phyloP scores from a whole-genome alignment of 495 filamentous ascomycete genomes.

The Xylaria palmicola region DNA sequence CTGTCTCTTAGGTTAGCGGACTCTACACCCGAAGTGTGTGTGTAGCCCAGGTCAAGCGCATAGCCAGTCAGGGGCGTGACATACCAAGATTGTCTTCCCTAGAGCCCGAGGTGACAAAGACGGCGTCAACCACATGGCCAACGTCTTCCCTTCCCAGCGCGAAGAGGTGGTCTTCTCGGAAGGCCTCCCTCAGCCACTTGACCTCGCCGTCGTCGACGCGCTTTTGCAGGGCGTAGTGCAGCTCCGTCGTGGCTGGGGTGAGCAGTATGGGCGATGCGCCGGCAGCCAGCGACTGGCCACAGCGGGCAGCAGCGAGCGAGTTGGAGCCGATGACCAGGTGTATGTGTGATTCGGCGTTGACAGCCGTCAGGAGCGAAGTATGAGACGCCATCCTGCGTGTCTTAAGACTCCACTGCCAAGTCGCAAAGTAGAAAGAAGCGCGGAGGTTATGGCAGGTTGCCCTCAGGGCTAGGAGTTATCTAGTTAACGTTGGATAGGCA shows the following conservation, averaged over 20 bases:
- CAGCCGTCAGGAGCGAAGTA: conserved; percentile 70
- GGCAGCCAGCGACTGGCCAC: conserved; percentile 75
- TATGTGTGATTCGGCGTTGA: conserved; percentile 71
- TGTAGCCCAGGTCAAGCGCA: too few species aligned
- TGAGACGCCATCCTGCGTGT: background rate
- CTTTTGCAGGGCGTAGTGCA: conserved; percentile 73
- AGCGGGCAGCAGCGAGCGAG: conserved; percentile 80
- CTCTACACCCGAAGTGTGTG: too few species aligned
- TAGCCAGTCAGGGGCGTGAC: too few species aligned
- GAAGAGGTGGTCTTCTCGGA: conserved; percentile 72
- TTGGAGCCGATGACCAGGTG: conserved; percentile 87
- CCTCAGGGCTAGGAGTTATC: too few species aligned
- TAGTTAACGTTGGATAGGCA: too few species aligned
- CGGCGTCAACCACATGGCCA: conserved; percentile 77
- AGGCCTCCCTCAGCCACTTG: conserved; percentile 67
- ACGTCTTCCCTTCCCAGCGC: conserved; percentile 78
- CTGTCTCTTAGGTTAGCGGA: conserved; percentile 33
- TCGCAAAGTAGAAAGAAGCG: too few species aligned
- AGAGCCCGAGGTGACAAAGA: conserved; percentile 76
- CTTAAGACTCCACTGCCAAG: too few species aligned
- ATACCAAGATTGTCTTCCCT: conserved; percentile 34
- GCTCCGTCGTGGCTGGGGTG: conserved; percentile 59
- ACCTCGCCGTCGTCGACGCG: conserved; percentile 71
- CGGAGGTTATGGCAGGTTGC: too few species aligned
- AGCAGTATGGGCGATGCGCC: conserved; percentile 87